Base-by-base conservation (phyloP, 106 monocot species). In the Phalaenopsis aphrodite region DNA sequence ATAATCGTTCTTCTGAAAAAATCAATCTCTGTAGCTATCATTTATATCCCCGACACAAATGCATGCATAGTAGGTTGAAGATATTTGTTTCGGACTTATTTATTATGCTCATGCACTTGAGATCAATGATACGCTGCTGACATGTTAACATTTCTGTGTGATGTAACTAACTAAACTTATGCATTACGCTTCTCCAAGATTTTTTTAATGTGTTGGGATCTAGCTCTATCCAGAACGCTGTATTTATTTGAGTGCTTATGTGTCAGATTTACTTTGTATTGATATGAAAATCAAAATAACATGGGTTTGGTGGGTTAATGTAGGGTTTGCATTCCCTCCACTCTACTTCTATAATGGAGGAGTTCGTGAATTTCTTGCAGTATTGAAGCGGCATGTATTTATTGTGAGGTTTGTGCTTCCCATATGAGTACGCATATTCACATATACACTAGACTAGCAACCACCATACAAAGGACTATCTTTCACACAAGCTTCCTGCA, bases 311-410 rank as follows among this genome's bases (percentile, higher is more conserved):
- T 7, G 43, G 19, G 6, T 1, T 19, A 83, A 84, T 55, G 47
- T 86, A 98, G 97, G 97, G 15, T 77, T 98, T 68, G 92, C 94
- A 77, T 89, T 81, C 85, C 88, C 97, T 82, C 92, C 97, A 45
- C 85, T 98, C 83, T 98, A 98, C 82, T 98, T 98, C 85, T 98
- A 98, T 81, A 98, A 78, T 81, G 94, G 94, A 55, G 97, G 97
- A 36, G 86, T 98, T 78, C 90, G 97, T 79, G 97, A 94, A 86
- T 98, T 98, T 80, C 82, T 98, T 77, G 88, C 92, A 79, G 91
- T 84, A 71, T 47, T 94, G 43, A 98, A 92, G 65, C 94, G 92
- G 15, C 92, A 94, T 87, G 88, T 92, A 82, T 87, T 84, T 82
- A 88, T 98, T 88, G 87, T 83, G 64, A 98, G 97, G 97, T 98